Evolutionary conservation across 1,284 basidiomycete species (phyloP), one percentile per base, ranked within the genome.

Genomic region (Boletellus deceptivus): DNA sequence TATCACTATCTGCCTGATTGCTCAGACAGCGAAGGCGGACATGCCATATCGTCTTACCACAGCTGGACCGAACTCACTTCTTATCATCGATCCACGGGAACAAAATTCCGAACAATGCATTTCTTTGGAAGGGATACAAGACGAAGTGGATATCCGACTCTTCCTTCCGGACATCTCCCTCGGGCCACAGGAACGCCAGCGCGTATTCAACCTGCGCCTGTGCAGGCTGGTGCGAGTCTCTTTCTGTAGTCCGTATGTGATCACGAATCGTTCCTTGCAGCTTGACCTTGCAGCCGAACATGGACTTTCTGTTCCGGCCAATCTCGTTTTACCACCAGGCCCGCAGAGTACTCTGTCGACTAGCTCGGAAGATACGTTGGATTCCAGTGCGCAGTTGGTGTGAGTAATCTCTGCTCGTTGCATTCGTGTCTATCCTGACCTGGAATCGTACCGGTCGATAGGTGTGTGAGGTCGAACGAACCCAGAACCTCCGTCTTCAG

Each of bases 401-500:
- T 25, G 24, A 25, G 24, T 25, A 7, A 25, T 6, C 6, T 25
- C 24, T 5, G 7, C 24, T n/a, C n/a, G n/a, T n/a, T n/a, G n/a
- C n/a, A n/a, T n/a, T n/a, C n/a, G n/a, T n/a, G n/a, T n/a, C n/a
- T n/a, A n/a, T n/a, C n/a, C 24, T 7, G 24, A 25, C 7, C 24
- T 25, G 6, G 7, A 25, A 25, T 25, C 24, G 24, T 25, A 7
- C 7, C 6, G 1, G 7, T 7, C 1, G 24, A 25, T 25, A 25
- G 24, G 24, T 25, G 24, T 25, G 24, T 6, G 1, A 3, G 24
- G 24, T 6, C 24, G 24, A 25, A 5, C 24, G 36, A 41, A 17
- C 9, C 37, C 3, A 47, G 49, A n/a, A 51, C 36, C 6, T 35
- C 42, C 2, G 22, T 49, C 3, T 48, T 59, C 18, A 38, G 17